phyloP scores from a whole-genome alignment of 345 rosid species.

The Rhodomyrtus tomentosa region DNA sequence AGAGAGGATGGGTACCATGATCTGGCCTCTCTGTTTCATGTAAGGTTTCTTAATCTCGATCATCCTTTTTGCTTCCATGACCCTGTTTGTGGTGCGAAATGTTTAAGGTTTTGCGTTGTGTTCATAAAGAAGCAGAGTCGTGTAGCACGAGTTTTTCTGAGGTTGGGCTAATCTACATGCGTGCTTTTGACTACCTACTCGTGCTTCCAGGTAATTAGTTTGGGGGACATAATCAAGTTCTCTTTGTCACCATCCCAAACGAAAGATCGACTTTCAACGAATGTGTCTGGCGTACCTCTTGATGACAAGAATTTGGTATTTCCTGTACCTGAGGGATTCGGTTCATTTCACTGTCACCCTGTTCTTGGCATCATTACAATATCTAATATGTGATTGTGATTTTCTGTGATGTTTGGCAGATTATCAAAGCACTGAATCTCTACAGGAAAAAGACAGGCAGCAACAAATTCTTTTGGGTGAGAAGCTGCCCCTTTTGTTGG shows the following conservation, averaged over 20 bases:
- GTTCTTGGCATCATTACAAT: background rate
- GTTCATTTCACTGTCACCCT: background rate
- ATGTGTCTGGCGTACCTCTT: slow-evolving; percentile 76
- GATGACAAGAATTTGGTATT: slow-evolving; percentile 66
- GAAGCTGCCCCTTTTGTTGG: background rate
- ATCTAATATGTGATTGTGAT: background rate
- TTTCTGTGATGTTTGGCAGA: slow-evolving; percentile 29
- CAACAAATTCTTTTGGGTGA: slow-evolving; percentile 75
- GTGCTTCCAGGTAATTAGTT: slow-evolving; percentile 55
- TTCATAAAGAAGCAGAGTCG: background rate
- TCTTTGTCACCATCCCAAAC: slow-evolving; percentile 74
- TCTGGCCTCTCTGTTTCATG: slow-evolving; percentile 93
- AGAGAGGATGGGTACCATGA: slow-evolving; percentile 93
- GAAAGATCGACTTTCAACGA: slow-evolving; percentile 69
- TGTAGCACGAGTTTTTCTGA: background rate
- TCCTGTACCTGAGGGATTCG: background rate
- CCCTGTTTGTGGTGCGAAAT: background rate
- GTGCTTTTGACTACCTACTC: background rate
- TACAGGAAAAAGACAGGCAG: slow-evolving; percentile 85
- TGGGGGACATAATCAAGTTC: slow-evolving; percentile 86
- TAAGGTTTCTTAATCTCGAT: slow-evolving; percentile 11
- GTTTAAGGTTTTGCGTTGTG: background rate
- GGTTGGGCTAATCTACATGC: no score
- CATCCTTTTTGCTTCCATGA: background rate
- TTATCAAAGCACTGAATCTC: slow-evolving; percentile 88